Evolutionary conservation across 495 filamentous ascomycete genomes (phyloP).

Genomic region (Parathielavia hyrcaniae): DNA sequence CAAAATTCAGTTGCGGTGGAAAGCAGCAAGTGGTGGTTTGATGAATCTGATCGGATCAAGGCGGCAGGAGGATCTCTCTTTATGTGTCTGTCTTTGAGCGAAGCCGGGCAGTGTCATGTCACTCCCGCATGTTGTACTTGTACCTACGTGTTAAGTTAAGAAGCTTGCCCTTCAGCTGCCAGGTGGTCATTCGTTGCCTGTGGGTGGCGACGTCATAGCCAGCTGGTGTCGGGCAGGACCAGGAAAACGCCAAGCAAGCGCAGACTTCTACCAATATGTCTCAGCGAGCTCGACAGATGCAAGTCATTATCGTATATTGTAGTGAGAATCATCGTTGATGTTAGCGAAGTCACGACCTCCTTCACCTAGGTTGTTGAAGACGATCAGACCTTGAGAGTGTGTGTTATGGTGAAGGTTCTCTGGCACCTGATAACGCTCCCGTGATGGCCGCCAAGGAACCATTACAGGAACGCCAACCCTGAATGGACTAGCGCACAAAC

Average conservation of each 20-base stretch:
- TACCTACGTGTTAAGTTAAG: too few species aligned
- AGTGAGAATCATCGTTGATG: background rate
- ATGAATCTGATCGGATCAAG: too few species aligned
- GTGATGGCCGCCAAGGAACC: background rate
- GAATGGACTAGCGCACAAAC: background rate
- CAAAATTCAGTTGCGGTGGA: too few species aligned
- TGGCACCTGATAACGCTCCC: background rate
- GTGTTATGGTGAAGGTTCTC: background rate
- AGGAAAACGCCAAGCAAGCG: too few species aligned
- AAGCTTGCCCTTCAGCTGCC: background rate
- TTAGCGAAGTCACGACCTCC: too few species aligned
- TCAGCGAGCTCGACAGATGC: background rate
- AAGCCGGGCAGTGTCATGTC: background rate
- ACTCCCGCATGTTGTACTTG: too few species aligned
- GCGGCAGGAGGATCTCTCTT: too few species aligned
- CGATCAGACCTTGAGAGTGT: too few species aligned
- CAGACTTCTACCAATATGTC: too few species aligned
- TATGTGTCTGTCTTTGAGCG: background rate
- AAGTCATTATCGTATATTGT: background rate
- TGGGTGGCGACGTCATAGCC: constrained; percentile 32
- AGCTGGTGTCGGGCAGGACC: constrained; percentile 16
- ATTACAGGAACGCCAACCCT: background rate
- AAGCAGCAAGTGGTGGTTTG: too few species aligned
- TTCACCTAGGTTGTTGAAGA: too few species aligned
- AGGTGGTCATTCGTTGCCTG: background rate